Evolutionary conservation across 2,329 filamentous ascomycete genomes (phyloP), one percentile per base, ranked within the genome.

Genomic region (Phoma sp.): DNA sequence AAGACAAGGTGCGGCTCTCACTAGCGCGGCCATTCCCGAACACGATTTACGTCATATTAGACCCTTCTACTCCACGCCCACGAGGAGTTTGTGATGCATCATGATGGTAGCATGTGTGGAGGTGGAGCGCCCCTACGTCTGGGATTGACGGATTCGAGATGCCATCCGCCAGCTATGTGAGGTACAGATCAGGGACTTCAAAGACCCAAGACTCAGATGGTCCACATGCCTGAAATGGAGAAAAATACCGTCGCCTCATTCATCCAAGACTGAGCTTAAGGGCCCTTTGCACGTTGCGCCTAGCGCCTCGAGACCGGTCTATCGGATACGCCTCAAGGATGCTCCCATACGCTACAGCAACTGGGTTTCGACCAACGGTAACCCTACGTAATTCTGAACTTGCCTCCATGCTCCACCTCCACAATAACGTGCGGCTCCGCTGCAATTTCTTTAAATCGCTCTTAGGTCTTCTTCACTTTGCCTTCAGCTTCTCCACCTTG

Each of bases 21-120:
- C 29, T 66, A 63, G 62, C 53, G 57, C 58, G 52, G 51, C 58
- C 54, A 46, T 58, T 61, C 48, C 61, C 64, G 60, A 59, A 55
- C 26, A 17, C 48, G 53, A 63, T 60, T 47, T 45, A 64, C 61
- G 53, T 61, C 62, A 64, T 51, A 21, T 29, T 17, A 42, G 34
- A 50, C 42, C 48, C 40, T 47, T 29, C 14, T 25, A n/a, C 36
- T 34, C 29, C 20, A 46, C 17, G 11, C 11, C 34, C 28, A 42
- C 23, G 40, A 46, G 29, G n/a, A 23, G 11, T 28, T 14, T 17
- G 17, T 21, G 29, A 15, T 26, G 15, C 30, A 33, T 10, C 17
- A 21, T 5, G 18, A 36, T 42, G 30, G 21, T 6, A 10, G 26
- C 7, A 25, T n/a, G n/a, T 28, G 34, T 34, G 42, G 40, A 55